Conservation (phyloP, 2,329 filamentous ascomycete species). For the Hypocreales sp. region DNA sequence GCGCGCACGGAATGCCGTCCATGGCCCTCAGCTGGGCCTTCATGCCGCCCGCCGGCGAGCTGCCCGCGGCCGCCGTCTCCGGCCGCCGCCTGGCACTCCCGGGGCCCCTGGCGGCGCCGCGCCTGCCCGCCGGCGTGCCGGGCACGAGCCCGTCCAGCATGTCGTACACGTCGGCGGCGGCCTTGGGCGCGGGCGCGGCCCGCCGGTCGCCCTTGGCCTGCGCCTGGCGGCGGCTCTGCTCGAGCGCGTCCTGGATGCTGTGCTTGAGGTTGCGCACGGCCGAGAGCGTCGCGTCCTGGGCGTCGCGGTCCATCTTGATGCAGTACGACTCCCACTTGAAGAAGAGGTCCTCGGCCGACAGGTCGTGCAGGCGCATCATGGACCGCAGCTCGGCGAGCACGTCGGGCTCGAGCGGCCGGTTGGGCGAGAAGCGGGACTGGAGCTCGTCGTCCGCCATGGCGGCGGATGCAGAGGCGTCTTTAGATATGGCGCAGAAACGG, state of each 20-base stretch:
- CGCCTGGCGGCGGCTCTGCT: constrained; percentile 50
- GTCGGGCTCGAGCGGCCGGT: constrained; percentile 51
- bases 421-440: constrained; percentile 19
- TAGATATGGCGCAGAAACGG: background rate
- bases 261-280: constrained; percentile 69
- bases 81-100: constrained; percentile 17
- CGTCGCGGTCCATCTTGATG: constrained; percentile 80
- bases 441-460: constrained; percentile 21
- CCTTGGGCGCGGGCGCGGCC: constrained; percentile 45
- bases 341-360: constrained; percentile 75
- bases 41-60: constrained; percentile 18
- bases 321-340: constrained; percentile 99
- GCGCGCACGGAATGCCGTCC: constrained; percentile 13
- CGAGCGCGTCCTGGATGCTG: constrained; percentile 69
- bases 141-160: constrained; percentile 64
- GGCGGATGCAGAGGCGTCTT: no score
- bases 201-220: constrained; percentile 50
- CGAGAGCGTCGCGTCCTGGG: constrained; percentile 51
- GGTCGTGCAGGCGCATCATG: constrained; percentile 69
- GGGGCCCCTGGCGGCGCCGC: constrained; percentile 5
- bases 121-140: constrained; percentile 34
- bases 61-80: constrained; percentile 12
- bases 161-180: constrained; percentile 59
- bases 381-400: constrained; percentile 69
- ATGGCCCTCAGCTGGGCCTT: constrained; percentile 16